Conservation (phyloP, 1,139 yeast species). For the Scheffersomyces titani region DNA sequence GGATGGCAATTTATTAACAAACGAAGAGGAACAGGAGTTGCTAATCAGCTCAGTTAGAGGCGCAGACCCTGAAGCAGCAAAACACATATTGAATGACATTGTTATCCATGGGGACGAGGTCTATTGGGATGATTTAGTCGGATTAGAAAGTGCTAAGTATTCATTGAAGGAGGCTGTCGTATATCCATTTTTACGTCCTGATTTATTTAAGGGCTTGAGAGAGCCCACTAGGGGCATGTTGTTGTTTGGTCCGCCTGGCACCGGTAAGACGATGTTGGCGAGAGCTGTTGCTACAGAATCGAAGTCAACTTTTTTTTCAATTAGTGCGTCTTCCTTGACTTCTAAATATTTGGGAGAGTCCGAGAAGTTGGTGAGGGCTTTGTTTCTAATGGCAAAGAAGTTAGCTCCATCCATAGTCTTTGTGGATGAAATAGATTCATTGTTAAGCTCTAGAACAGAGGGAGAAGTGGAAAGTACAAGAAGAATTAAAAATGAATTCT, state of each 20-base stretch:
- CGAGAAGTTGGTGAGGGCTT: constrained; percentile 88
- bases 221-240: constrained; percentile 98
- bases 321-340: constrained; percentile 88
- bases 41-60: constrained; percentile 42
- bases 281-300: constrained; percentile 98
- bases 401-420: constrained; percentile 92
- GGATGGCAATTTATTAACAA: constrained; percentile 30
- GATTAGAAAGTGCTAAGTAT: constrained; percentile 84
- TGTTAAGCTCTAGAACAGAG: constrained; percentile 79
- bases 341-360: constrained; percentile 93
- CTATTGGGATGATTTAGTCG: constrained; percentile 96
- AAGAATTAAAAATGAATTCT: constrained; percentile 88
- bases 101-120: constrained; percentile 95
- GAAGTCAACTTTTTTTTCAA: constrained; percentile 88
- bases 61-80: constrained; percentile 41
- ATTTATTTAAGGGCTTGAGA: constrained; percentile 83
- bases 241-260: constrained; percentile 97
- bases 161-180: constrained; percentile 95
- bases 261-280: constrained; percentile 97
- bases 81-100: constrained; percentile 84
- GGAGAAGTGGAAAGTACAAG: constrained; percentile 93
- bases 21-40: constrained; percentile 64
- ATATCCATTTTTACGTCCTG: constrained; percentile 93
- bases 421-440: constrained; percentile 94
- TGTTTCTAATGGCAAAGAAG: constrained; percentile 81